Evolutionary conservation across 768 basidiomycete genomes (phyloP), one percentile per base, ranked within the genome.

Genomic region (Grammothele lineata): DNA sequence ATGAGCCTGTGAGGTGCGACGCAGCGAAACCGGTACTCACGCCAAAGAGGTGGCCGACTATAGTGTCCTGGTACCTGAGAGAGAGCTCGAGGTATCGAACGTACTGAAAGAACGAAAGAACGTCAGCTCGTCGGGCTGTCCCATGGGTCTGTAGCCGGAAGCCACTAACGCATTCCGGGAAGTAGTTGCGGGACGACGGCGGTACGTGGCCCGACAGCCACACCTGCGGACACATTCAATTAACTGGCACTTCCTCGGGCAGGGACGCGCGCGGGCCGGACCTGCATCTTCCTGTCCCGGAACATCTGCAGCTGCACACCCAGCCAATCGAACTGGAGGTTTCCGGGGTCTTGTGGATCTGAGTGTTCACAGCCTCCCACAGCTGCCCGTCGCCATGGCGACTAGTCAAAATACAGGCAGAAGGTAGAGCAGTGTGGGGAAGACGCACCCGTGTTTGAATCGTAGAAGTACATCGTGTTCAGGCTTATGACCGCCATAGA

Each of bases 381-480:
- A 55, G 83, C 90, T 92, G 48, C 37, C 43, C 41, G 56, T 58
- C 41, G 51, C 40, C 57, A 61, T 50, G 52, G 55, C 32, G 39
- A 63, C 49, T 35, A 41, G 55, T 57, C 55, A 56, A 50, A 42
- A 48, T 44, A 32, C 45, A 37, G 47, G 24, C 18, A n/a, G 18
- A 3, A 18, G 32, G 17, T 33, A 22, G 30, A 43, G 26, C 33
- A 38, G 24, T 19, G 41, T 44, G 47, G 42, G 37, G 35, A 43
- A 32, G 26, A 54, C 71, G 48, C 43, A 85, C 89, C 85, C 70
- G 88, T 87, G 65, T 93, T 93, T 12, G 86, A 82, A 62, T 90
- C 87, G 64, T 87, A 94, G 69, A 89, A 93, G 67, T 89, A 94
- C 69, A 94, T 77, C 0, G 92, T 92, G 65, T 93, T 96, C 42